These are phyloP conservation scores for Rhodamnia rubescens DNA, from an alignment of 345 rosid genomes.

Conservation along the genomic window DNA sequence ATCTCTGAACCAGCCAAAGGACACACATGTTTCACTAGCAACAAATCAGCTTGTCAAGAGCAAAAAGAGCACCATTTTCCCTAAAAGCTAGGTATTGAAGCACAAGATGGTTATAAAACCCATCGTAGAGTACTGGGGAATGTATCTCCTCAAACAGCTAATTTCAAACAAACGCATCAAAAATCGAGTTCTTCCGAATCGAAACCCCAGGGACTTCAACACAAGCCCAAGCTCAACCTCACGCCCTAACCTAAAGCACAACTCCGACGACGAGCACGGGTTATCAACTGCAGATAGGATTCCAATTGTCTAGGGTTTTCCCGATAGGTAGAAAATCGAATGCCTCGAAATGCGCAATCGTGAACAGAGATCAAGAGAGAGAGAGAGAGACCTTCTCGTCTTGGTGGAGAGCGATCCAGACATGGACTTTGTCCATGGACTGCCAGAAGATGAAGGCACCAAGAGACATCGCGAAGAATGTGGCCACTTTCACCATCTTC, in stretches of 20 bases:
- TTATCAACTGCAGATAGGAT: not conserved
- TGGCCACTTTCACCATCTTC: constrained; percentile 56
- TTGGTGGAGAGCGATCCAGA: constrained; percentile 65
- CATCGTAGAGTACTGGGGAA: not conserved
- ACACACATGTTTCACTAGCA: not conserved
- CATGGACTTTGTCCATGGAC: constrained; percentile 82
- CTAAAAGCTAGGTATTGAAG: not conserved
- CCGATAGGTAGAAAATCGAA: not conserved
- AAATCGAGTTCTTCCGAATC: not conserved
- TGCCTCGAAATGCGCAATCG: not conserved
- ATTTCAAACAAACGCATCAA: not conserved
- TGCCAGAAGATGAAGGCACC: constrained; percentile 89
- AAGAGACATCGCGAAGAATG: constrained; percentile 62
- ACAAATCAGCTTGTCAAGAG: not conserved
- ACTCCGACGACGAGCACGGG: not conserved
- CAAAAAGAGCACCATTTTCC: not conserved
- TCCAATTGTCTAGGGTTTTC: not conserved
- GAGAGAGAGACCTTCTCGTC: constrained; percentile 9
- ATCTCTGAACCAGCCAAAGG: not conserved
- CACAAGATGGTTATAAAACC: not conserved
- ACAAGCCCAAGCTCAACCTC: not conserved
- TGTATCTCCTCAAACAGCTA: not conserved
- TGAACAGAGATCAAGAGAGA: not conserved
- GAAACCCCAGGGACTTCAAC: not conserved
- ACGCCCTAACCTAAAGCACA: not conserved